Evolutionary conservation across 345 rosid species (phyloP).

Genomic region (Orychophragmus violaceus): DNA sequence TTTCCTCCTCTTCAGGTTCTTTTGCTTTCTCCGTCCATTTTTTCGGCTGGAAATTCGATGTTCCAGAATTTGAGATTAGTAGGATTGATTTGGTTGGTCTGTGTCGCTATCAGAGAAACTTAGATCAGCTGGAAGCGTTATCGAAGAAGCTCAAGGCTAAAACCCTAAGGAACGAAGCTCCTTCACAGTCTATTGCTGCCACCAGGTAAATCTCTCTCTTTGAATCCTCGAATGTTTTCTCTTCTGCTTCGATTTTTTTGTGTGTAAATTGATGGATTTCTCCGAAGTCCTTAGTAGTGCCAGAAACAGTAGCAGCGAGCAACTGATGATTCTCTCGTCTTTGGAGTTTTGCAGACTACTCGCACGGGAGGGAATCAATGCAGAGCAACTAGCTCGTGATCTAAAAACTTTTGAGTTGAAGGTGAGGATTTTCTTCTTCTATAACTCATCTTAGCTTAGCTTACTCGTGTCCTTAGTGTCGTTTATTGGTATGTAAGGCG

Average conservation of each 20-base stretch:
- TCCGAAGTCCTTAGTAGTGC: not conserved
- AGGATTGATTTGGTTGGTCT: not conserved
- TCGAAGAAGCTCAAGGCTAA: constrained; percentile 96
- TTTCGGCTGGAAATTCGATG: not conserved
- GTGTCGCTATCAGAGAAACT: constrained; percentile 58
- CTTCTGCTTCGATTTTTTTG: not conserved
- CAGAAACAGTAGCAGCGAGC: no score
- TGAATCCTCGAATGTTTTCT: constrained; percentile 17
- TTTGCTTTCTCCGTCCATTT: not conserved
- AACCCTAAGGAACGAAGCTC: constrained; percentile 76
- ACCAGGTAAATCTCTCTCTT: constrained; percentile 45
- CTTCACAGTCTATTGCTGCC: constrained; percentile 92
- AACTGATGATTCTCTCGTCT: not conserved
- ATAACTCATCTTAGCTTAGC: not conserved
- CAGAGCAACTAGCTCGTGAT: constrained; percentile 95
- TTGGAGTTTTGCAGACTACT: constrained; percentile 53
- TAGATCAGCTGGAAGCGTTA: constrained; percentile 88
- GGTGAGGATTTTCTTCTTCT: constrained; percentile 34
- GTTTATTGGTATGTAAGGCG: no score
- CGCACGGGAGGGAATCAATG: constrained; percentile 98
- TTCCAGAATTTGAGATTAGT: not conserved
- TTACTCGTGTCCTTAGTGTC: not conserved
- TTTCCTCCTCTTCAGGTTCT: constrained; percentile 98
- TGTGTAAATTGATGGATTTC: no score
- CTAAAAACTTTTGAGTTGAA: constrained; percentile 90